phyloP scores from a whole-genome alignment of 139 green algal species.

The Coccomyxa sp. region DNA sequence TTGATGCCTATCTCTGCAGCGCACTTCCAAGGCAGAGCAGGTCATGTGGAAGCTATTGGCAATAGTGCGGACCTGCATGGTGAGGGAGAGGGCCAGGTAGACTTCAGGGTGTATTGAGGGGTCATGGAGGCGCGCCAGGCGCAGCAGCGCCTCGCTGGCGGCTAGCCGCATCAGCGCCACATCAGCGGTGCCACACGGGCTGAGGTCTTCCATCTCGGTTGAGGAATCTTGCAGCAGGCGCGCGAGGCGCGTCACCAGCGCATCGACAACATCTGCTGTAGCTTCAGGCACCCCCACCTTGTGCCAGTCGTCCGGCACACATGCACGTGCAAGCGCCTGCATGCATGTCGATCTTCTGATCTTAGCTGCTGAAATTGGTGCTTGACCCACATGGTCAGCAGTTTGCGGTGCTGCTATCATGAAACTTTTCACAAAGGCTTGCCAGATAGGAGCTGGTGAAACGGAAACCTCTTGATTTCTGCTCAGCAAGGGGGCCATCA shows the following conservation, averaged over 20 bases:
- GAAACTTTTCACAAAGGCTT: too few relatives aligned
- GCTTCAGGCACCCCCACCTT: background rate
- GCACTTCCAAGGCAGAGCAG: background rate
- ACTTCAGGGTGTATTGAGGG: constrained; percentile 14
- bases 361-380: too few relatives aligned
- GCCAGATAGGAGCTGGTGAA: too few relatives aligned
- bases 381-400: too few relatives aligned
- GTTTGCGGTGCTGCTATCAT: too few relatives aligned
- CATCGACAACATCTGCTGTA: constrained; percentile 8
- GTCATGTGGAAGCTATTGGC: background rate
- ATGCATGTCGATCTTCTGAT: too few relatives aligned
- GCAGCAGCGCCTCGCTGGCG: constrained; percentile 50
- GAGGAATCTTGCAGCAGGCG: constrained; percentile 4
- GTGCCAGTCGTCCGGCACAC: background rate
- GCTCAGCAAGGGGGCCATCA: too few relatives aligned
- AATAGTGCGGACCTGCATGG: constrained; percentile 23
- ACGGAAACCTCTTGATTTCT: too few relatives aligned
- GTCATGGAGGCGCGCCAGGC: constrained; percentile 57
- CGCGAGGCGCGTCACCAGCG: constrained; percentile 25
- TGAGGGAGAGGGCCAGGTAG: constrained; percentile 52
- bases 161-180: constrained; percentile 45
- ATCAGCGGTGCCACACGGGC: constrained; percentile 17
- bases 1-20: too few relatives aligned
- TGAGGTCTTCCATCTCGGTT: constrained; percentile 15
- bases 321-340: constrained; percentile 15